Conservation (phyloP, 129 eudicot species). For the Tanacetum coccineum region DNA sequence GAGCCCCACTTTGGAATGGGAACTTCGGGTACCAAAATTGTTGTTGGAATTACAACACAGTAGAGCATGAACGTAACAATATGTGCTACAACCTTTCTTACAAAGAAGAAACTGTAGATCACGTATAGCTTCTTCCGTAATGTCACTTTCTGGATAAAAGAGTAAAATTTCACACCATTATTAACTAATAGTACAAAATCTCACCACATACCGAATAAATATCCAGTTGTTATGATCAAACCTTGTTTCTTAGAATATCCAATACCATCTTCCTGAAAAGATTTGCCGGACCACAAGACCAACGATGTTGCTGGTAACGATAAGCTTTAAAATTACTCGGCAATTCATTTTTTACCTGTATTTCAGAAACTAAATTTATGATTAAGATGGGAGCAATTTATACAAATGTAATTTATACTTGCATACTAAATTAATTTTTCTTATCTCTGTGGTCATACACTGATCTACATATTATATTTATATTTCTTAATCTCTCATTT, state of each 20-base stretch:
- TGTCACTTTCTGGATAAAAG: slow-evolving; percentile 18
- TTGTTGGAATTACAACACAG: slow-evolving; percentile 16
- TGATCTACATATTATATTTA: too few species aligned
- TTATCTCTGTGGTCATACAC: too few species aligned
- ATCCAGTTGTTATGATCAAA: background rate
- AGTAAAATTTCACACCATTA: background rate
- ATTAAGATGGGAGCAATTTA: too few species aligned
- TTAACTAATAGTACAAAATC: background rate
- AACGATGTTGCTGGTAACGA: slow-evolving; percentile 25
- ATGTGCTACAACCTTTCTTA: slow-evolving; percentile 11
- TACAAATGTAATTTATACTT: too few species aligned
- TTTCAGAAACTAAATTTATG: too few species aligned
- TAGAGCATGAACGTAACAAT: slow-evolving; percentile 15
- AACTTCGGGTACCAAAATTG: slow-evolving; percentile 13
- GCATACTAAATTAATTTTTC: too few species aligned
- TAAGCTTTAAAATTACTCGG: slow-evolving; percentile 33
- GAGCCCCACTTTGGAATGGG: slow-evolving; percentile 17
- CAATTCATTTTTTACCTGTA: slow-evolving; percentile 29
- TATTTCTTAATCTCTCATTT: too few species aligned
- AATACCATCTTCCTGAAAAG: slow-evolving; percentile 29
- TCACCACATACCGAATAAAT: background rate
- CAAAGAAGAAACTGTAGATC: slow-evolving; percentile 14
- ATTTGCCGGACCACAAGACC: slow-evolving; percentile 37
- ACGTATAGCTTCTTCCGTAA: slow-evolving; percentile 19
- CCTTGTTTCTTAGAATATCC: slow-evolving; percentile 30